A percentile compares a stretch with the other conserved stretches of the same genome.
Conservation (phyloP, 345 rosid genomes). For the Acer yangbiense region DNA sequence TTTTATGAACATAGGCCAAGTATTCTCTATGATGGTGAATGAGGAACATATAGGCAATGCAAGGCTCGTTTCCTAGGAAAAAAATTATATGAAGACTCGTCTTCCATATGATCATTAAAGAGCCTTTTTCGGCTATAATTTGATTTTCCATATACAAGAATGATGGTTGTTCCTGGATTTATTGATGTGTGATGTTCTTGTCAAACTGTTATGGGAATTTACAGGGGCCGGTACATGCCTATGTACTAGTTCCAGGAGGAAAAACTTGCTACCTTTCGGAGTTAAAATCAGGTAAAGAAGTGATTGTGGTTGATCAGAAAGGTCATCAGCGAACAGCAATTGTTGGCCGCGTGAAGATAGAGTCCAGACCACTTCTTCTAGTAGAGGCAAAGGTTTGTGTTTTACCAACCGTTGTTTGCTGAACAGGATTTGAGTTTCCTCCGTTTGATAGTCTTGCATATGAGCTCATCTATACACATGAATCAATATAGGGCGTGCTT, state of each 20-base stretch:
- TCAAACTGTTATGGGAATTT: constrained; percentile 6
- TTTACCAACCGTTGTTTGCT: neutral
- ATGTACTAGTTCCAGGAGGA: constrained; percentile 76
- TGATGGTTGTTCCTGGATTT: neutral
- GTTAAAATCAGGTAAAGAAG: constrained; percentile 76
- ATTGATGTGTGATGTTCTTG: neutral
- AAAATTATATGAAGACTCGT: neutral
- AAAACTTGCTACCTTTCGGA: constrained; percentile 89
- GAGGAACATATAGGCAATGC: neutral
- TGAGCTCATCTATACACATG: neutral
- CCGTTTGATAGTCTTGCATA: neutral
- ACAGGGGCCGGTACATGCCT: constrained; percentile 93
- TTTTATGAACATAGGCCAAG: neutral
- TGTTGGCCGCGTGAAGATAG: constrained; percentile 85
- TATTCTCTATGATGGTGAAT: neutral
- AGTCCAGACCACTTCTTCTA: constrained; percentile 70
- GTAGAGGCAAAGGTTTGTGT: constrained; percentile 76
- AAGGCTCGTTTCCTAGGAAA: neutral
- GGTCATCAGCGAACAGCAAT: constrained; percentile 66
- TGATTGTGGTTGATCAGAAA: constrained; percentile 60
- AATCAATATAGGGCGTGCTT: neutral
- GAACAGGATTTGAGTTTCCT: neutral
- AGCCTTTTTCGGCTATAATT: neutral
- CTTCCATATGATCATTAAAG: neutral
- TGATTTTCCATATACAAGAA: neutral